Evolutionary conservation across 306 rosid species (phyloP).

Genomic region (Pterocarpus santalinus): DNA sequence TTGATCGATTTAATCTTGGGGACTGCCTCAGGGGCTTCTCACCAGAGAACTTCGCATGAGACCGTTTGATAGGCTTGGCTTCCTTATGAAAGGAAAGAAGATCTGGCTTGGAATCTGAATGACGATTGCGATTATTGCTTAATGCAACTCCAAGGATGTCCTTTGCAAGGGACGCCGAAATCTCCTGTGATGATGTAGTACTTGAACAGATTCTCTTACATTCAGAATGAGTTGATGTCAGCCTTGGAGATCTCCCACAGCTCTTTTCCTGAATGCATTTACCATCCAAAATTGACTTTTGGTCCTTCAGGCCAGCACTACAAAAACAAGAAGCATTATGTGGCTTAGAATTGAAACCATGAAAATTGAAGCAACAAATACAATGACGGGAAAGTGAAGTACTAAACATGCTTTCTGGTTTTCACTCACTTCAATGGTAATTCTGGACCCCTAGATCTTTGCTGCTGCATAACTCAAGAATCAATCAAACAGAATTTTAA

Average conservation of each 20-base stretch:
- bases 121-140: conserved; percentile 23
- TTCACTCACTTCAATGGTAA: conserved; percentile 65
- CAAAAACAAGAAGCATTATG: conserved; percentile 46
- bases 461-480: conserved; percentile 61
- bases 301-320: conserved; percentile 46
- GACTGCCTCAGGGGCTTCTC: conserved; percentile 48
- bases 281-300: conserved; percentile 25
- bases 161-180: conserved; percentile 37
- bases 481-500: conserved; percentile 46
- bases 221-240: conserved; percentile 37
- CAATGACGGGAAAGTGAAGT: conserved; percentile 18
- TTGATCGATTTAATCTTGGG: conserved; percentile 38
- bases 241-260: conserved; percentile 54
- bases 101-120: conserved; percentile 28
- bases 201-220: conserved; percentile 30
- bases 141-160: conserved; percentile 39
- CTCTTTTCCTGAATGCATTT: conserved; percentile 42
- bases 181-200: conserved; percentile 32
- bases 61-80: conserved; percentile 22
- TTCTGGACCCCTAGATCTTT: conserved; percentile 48
- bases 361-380: conserved; percentile 9
- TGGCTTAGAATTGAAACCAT: conserved; percentile 32
- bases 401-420: conserved; percentile 36
- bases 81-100: conserved; percentile 39
- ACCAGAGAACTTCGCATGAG: conserved; percentile 6